A percentile compares a stretch with the other conserved stretches of the same genome.
These are phyloP conservation scores for Alternaria postmessia DNA, from an alignment of 2,329 filamentous ascomycete genomes.

Conservation along the genomic window DNA sequence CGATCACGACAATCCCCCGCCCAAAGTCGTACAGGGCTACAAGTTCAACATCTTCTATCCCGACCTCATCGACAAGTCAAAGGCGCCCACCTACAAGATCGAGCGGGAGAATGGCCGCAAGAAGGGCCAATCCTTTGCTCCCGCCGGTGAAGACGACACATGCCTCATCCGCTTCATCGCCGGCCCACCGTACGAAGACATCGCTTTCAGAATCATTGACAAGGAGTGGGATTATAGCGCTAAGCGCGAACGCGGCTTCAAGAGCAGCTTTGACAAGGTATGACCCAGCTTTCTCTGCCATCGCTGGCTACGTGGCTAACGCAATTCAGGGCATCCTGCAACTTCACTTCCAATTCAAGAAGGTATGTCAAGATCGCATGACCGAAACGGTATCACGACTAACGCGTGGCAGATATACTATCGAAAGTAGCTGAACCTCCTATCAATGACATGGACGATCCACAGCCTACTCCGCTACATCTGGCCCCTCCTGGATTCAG, in stretches of 20 bases:
- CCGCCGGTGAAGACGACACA: conserved; percentile 94
- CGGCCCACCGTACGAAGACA: conserved; percentile 93
- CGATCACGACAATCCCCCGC: conserved; percentile 96
- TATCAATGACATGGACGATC: not conserved
- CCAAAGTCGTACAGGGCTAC: conserved; percentile 98
- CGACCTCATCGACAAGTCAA: conserved; percentile 92
- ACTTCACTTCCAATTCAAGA: conserved; percentile 98
- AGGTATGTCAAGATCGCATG: conserved; percentile 64
- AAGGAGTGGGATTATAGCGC: conserved; percentile 99
- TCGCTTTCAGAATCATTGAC: conserved; percentile 96
- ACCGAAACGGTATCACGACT: conserved; percentile 20
- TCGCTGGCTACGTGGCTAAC: conserved; percentile 36
- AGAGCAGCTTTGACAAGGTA: conserved; percentile 97
- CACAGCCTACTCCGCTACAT: conserved; percentile 1
- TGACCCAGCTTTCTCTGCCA: conserved; percentile 39
- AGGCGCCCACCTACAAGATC: conserved; percentile 94
- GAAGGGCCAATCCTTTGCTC: conserved; percentile 89
- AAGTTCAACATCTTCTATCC: conserved; percentile 99
- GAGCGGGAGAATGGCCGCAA: conserved; percentile 90
- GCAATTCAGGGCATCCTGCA: conserved; percentile 82
- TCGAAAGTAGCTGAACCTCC: conserved; percentile 50
- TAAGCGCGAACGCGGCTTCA: conserved; percentile 93
- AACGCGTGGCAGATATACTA: conserved; percentile 55
- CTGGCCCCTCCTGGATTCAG: not conserved
- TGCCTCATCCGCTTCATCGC: conserved; percentile 96